Evolutionary conservation across 2,329 filamentous ascomycete genomes (phyloP), one percentile per base, ranked within the genome.

Genomic region (Calonectria hawksworthii): DNA sequence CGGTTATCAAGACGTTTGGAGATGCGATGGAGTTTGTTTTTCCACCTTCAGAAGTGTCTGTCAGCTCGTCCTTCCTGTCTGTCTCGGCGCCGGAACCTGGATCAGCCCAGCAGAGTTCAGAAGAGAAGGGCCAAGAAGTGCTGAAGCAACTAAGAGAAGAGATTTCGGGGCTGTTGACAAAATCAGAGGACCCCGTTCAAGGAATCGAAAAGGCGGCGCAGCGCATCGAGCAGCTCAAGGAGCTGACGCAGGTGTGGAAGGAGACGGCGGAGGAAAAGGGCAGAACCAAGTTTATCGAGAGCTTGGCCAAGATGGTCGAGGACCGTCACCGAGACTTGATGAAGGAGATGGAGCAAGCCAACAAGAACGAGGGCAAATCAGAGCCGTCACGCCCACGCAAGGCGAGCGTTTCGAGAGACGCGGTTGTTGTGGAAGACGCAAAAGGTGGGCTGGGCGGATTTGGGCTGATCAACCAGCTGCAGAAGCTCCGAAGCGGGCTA

Each of bases 191-290:
- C 56, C 90, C 92, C 0, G 88, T 93, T 16, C 89, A 89, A 56
- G 95, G 94, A 21, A 88, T 97, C 11, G 93, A 95, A 77, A 92
- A 93, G 72, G 97, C 97, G 0, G 91, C 91, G 16, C 89, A 90
- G 70, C 89, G 95, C 56, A 93, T 99, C 18, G 93, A 95, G 81
- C 92, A 94, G 82, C 88, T 99, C 71, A 93, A 95, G 81, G 90
- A 93, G 76, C 86, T 99, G 76, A 92, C 92, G 5, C 86, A 86
- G n/a, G 93, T 99, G 28, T 99, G 97, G 96, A 96, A 94, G 83
- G 96, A 96, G n/a, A 98, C 97, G 3, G 94, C 95, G 0, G 97
- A 99, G 86, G 97, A 99, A 84, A 98, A 95, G 85, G 95, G 95
- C 8, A 89, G 97, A 68, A 87, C 87, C 13, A 94, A 92, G 81